Evolutionary conservation across 2,329 filamentous ascomycete genomes (phyloP), one percentile per base, ranked within the genome.

Genomic region (Fusarium setosum): DNA sequence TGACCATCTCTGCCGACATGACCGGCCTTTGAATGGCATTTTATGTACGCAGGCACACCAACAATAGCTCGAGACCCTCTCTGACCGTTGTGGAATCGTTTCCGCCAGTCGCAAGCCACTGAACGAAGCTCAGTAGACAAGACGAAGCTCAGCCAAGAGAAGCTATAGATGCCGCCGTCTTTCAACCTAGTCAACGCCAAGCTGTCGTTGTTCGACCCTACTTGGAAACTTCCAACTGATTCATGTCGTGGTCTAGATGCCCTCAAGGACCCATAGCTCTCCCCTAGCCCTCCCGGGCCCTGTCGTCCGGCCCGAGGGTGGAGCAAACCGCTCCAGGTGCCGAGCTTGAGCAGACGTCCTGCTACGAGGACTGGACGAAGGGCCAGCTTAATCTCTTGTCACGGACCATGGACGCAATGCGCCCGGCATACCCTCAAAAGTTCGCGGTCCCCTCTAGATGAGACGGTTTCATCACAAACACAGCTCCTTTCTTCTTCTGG

Each of bases 401-500:
- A 37, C 31, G 21, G 40, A 41, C 47, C 17, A 51, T 21, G 12
- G 37, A 26, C 31, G 31, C 35, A 32, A 12, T 23, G 29, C 31
- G 35, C 41, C 18, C 31, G 34, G 24, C 47, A 34, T 51, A n/a
- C 50, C 23, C 32, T 34, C 20, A 60, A 29, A 47, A 20, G 24
- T 18, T 35, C 42, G 31, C 29, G 23, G 32, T 24, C 23, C 34
- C 24, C 50, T 45, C 32, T 47, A 34, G 37, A 34, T 42, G 49
- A 47, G 29, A 50, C 40, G 31, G 52, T 47, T 57, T 44, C 41
- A 49, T 54, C 55, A 47, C 21, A 42, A 35, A 44, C 29, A 54
- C 61, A 56, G n/a, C 40, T 70, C 55, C 53, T 48, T 70, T 67
- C 67, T 68, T 38, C 34, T 69, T 67, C 59, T 35, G 52, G 62